These are phyloP conservation scores for Russula virescens DNA, from an alignment of 768 basidiomycete genomes.

Conservation along the genomic window DNA sequence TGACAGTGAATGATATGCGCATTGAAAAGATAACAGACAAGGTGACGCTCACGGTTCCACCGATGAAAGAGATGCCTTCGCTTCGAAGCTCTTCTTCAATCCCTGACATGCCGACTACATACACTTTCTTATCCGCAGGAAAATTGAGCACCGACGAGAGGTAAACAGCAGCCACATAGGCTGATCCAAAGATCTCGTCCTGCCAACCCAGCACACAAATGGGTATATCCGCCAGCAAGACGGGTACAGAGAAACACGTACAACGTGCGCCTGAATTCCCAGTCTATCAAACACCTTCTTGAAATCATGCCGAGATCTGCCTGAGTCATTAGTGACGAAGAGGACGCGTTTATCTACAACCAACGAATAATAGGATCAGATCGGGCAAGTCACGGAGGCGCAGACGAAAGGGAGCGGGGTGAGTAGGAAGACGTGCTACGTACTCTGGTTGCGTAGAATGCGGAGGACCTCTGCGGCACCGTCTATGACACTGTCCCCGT, in stretches of 20 bases:
- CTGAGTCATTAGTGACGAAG: no score
- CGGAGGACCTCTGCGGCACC: conserved; percentile 76
- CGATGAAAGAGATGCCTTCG: no score
- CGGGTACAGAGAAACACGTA: conserved; percentile 40
- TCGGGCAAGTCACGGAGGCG: conserved; percentile 5
- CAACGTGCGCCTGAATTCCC: conserved; percentile 77
- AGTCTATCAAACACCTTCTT: conserved; percentile 89
- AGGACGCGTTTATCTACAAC: no score
- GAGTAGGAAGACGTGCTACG: conserved; percentile 29
- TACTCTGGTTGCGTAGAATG: no score
- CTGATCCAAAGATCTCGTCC: no score
- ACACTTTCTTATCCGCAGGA: no score
- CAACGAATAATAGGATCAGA: conserved; percentile 9
- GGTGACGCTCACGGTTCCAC: no score
- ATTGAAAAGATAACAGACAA: conserved; percentile 8
- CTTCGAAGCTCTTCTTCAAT: no score
- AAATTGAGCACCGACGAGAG: no score
- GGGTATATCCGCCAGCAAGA: not conserved
- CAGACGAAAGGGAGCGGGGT: conserved; percentile 2
- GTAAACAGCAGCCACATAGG: no score
- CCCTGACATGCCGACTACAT: no score
- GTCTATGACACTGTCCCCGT: conserved; percentile 71
- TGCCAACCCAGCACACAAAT: no score
- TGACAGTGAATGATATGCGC: conserved; percentile 7
- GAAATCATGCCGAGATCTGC: conserved; percentile 85